Conservation (phyloP, 495 filamentous ascomycete species). For the Penicillium desertorum region DNA sequence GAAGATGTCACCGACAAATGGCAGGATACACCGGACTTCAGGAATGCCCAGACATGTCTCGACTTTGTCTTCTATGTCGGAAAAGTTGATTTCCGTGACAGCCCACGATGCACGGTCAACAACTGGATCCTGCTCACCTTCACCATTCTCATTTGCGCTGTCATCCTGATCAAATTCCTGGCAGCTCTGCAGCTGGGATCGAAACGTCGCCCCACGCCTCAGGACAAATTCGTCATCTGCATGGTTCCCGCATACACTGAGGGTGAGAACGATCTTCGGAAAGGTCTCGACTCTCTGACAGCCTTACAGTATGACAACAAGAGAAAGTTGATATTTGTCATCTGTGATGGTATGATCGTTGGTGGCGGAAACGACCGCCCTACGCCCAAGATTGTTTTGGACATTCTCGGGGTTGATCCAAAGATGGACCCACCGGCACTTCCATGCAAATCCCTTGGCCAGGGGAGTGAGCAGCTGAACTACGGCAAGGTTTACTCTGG, state of each 20-base stretch:
- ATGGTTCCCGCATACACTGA: slow-evolving; percentile 97
- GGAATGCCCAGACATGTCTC: slow-evolving; percentile 71
- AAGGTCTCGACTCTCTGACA: slow-evolving; percentile 91
- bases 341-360: slow-evolving; percentile 97
- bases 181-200: slow-evolving; percentile 91
- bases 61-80: slow-evolving; percentile 82
- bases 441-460: slow-evolving; percentile 86
- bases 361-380: slow-evolving; percentile 95
- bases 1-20: slow-evolving; percentile 69
- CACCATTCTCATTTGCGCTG: slow-evolving; percentile 73
- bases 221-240: slow-evolving; percentile 99
- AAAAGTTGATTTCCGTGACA: slow-evolving; percentile 77
- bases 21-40: slow-evolving; percentile 50
- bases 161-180: slow-evolving; percentile 87
- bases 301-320: slow-evolving; percentile 97
- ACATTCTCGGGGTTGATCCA: slow-evolving; percentile 95
- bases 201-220: slow-evolving; percentile 82
- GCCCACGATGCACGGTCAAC: slow-evolving; percentile 78
- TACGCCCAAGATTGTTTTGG: slow-evolving; percentile 94
- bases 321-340: slow-evolving; percentile 87
- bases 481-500: slow-evolving; percentile 99
- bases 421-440: slow-evolving; percentile 94
- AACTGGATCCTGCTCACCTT: slow-evolving; percentile 89
- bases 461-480: slow-evolving; percentile 90
- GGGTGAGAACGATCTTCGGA: slow-evolving; percentile 89